Percentiles rank a stretch among this genome's conserved stretches.
phyloP scores from a whole-genome alignment of 495 filamentous ascomycete genomes.

The Thermochaetoides thermophila region DNA sequence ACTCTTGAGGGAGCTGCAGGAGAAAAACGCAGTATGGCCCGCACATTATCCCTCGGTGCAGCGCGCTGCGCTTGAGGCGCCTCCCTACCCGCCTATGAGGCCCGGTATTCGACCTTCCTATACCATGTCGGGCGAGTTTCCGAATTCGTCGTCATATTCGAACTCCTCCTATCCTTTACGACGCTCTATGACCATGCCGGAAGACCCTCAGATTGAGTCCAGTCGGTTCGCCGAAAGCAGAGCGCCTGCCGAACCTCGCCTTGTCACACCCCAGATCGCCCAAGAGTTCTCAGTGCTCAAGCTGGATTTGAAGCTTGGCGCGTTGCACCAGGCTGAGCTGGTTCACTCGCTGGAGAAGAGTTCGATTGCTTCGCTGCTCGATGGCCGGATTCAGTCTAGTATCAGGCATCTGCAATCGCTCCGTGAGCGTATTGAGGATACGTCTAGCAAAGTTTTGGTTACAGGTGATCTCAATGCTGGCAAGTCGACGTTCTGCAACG shows the following conservation, averaged over 20 bases:
- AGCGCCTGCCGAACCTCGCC: constrained; percentile 41
- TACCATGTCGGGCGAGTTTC: constrained; percentile 24
- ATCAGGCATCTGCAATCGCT: constrained; percentile 77
- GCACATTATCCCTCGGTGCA: constrained; percentile 87
- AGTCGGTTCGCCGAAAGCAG: constrained; percentile 50
- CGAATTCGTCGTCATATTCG: constrained; percentile 7
- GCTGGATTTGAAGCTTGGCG: constrained; percentile 79
- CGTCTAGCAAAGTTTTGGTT: constrained; percentile 91
- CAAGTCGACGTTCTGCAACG: constrained; percentile 98
- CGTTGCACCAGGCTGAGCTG: constrained; percentile 71
- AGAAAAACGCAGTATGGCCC: constrained; percentile 83
- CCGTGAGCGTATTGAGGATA: constrained; percentile 91
- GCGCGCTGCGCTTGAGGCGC: constrained; percentile 34
- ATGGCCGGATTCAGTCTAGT: constrained; percentile 86
- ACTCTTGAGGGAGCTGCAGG: constrained; percentile 59
- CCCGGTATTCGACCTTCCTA: constrained; percentile 42
- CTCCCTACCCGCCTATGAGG: constrained; percentile 23
- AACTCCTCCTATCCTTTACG: constrained; percentile 37
- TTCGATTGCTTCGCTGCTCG: constrained; percentile 76
- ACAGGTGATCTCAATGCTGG: constrained; percentile 95
- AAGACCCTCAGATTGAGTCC: constrained; percentile 52
- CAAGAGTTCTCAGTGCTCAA: constrained; percentile 94
- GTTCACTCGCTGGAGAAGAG: constrained; percentile 93
- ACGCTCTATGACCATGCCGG: constrained; percentile 58
- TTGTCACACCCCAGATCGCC: constrained; percentile 85